These are phyloP conservation scores for Saraca asoca DNA, from an alignment of 331 rosid species.

Conservation along the genomic window DNA sequence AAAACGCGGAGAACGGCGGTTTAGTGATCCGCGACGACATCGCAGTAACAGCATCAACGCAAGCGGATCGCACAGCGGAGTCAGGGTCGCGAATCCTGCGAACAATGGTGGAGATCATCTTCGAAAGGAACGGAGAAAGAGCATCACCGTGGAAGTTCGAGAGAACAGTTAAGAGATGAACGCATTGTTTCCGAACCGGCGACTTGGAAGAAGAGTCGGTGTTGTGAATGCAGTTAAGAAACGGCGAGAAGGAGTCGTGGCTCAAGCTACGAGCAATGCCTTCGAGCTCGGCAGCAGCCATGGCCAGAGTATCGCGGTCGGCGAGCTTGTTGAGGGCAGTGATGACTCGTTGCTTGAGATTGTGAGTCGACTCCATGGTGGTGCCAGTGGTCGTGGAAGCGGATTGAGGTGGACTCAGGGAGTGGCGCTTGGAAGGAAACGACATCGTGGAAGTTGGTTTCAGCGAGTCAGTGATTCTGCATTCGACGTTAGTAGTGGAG, in stretches of 20 bases:
- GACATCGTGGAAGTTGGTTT: constrained; percentile 45
- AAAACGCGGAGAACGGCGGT: constrained; percentile 66
- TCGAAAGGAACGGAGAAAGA: constrained; percentile 64
- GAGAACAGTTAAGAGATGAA: constrained; percentile 53
- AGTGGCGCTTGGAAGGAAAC: constrained; percentile 51
- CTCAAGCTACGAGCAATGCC: constrained; percentile 62
- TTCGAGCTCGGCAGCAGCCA: constrained; percentile 75
- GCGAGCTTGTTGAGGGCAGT: constrained; percentile 79
- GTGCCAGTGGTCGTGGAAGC: background rate
- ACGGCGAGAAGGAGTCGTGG: constrained; percentile 64
- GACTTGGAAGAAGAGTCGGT: constrained; percentile 79
- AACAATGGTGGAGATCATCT: constrained; percentile 76
- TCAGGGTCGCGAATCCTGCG: constrained; percentile 89
- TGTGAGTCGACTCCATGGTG: constrained; percentile 49
- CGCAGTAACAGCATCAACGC: constrained; percentile 71
- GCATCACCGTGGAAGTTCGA: constrained; percentile 79
- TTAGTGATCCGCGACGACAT: constrained; percentile 80
- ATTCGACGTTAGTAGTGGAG: constrained; percentile 1
- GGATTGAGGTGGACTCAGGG: constrained; percentile 54
- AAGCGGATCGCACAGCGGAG: constrained; percentile 77
- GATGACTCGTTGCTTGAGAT: constrained; percentile 82
- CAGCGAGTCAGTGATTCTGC: constrained; percentile 36
- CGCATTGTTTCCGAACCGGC: constrained; percentile 92
- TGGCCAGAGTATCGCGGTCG: constrained; percentile 87
- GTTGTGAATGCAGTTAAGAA: constrained; percentile 84